These are phyloP conservation scores for Coemansia brasiliensis DNA, from an alignment of 192 early-diverging fungal genomes.

Conservation along the genomic window DNA sequence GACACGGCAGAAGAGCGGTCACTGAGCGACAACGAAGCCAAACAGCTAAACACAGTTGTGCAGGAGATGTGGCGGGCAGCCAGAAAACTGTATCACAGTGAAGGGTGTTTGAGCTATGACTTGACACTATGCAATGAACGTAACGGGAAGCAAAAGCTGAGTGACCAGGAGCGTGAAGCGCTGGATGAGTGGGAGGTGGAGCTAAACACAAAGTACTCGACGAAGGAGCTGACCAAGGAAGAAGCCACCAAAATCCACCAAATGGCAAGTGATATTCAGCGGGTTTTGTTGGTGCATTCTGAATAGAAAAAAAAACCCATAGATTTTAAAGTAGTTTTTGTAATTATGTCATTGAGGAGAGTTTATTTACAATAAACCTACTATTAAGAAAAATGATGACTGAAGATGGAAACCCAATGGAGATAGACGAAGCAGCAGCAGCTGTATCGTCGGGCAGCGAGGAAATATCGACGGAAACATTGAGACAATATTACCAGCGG, in stretches of 20 bases:
- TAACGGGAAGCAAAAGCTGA: conserved; percentile 17
- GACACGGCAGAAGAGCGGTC: conserved; percentile 2
- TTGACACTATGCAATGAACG: conserved; percentile 32
- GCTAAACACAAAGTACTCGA: conserved; percentile 18
- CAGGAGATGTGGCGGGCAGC: conserved; percentile 40
- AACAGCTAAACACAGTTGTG: conserved; percentile 36
- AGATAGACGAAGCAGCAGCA: conserved; percentile 6
- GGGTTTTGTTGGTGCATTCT: conserved; percentile 21
- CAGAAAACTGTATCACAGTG: conserved; percentile 36
- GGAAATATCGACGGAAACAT: conserved; percentile 43
- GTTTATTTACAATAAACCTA: neutral
- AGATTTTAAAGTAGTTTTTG: neutral
- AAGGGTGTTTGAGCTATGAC: conserved; percentile 49
- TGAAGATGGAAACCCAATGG: conserved; percentile 6
- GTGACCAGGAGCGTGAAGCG: conserved; percentile 17
- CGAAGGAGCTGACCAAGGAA: conserved; percentile 14
- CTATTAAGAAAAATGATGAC: neutral
- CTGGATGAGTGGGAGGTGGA: conserved; percentile 31
- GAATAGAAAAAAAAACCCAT: neutral
- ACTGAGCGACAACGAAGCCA: conserved; percentile 27
- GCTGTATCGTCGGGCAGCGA: conserved; percentile 28
- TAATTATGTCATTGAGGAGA: neutral
- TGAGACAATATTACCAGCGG: conserved; percentile 79
- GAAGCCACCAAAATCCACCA: conserved; percentile 32
- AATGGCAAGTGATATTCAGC: conserved; percentile 20